Base-by-base conservation (phyloP, 768 basidiomycete genomes). In the Russula sp. region DNA sequence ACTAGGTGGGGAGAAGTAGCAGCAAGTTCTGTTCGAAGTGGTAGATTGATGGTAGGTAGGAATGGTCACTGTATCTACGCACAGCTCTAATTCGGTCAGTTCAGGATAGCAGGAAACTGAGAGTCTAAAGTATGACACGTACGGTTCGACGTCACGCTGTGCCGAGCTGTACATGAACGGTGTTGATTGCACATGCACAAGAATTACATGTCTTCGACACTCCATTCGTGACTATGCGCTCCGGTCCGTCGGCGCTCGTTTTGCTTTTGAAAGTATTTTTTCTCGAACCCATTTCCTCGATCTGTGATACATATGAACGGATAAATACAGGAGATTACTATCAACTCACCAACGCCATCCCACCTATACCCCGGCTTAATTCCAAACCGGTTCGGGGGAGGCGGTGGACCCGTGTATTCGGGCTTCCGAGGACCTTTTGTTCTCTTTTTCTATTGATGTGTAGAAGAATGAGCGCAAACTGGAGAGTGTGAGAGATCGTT, bases 281-380 rank as follows among this genome's bases (percentile, higher is more conserved):
- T 90, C 77, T 98, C 96, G 68, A 95, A 98, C 4, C 96, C 97
- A 65, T 88, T 98, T 4, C 91, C 83, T 58, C 94, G 83, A 71
- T 98, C 94, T 94, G 66, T 16, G 56, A 58, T 48, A 46, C 35
- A 35, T 42, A 51, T 62, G 14, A 59, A 56, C 38, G 39, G 10
- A 22, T 16, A 68, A 2, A 58, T 16, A 5, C 14, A 54, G 48
- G 42, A 53, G 42, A 34, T 53, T 53, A 22, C n/a, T 29, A 49
- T 20, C 57, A 10, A 78, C 81, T 66, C 64, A 93, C 95, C 95
- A 65, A 98, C 97, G 34, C 97, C 97, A 72, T 99, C 97, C 97
- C 97, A 99, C 70, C 96, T 80, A 72, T 94, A 93, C 0, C 97
- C 97, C 29, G 97, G 97, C 65, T 83, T 88, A 65, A 99, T 98